phyloP scores from a whole-genome alignment of 768 basidiomycete genomes.

The Hortiboletus flavorubellus region DNA sequence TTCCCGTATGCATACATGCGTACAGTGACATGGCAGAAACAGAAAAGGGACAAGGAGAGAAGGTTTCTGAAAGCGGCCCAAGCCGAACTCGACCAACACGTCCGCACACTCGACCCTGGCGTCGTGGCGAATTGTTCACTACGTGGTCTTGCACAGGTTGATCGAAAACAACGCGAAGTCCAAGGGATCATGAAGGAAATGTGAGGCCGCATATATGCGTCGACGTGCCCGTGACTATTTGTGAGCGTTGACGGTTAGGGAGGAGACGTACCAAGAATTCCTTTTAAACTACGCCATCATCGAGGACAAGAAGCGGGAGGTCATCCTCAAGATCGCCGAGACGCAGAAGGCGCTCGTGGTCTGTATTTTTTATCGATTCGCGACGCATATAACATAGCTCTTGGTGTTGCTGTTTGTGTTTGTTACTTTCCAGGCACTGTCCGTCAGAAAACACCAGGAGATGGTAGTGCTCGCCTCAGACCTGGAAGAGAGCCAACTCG shows the following conservation, averaged over 20 bases:
- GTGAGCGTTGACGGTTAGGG: conserved; percentile 14
- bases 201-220: conserved; percentile 20
- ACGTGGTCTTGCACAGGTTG: conserved; percentile 13
- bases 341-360: conserved; percentile 27
- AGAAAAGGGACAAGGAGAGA: conserved; percentile 24
- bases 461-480: conserved; percentile 17
- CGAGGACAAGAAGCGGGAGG: conserved; percentile 29
- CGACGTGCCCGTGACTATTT: not conserved
- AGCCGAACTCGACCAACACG: conserved; percentile 27
- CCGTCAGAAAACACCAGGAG: conserved; percentile 29
- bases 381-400: not conserved
- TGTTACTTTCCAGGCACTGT: conserved; percentile 17
- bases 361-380: not conserved
- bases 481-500: conserved; percentile 24
- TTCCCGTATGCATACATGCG: not conserved
- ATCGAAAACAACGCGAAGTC: conserved; percentile 19
- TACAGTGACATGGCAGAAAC: conserved; percentile 33
- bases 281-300: conserved; percentile 18
- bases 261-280: conserved; percentile 26
- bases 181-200: conserved; percentile 20
- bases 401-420: too few relatives aligned
- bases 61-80: conserved; percentile 21
- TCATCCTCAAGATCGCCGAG: conserved; percentile 24
- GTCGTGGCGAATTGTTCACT: not conserved
- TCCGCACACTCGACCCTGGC: not conserved